A percentile compares a stretch with the other conserved stretches of the same genome.
These are phyloP conservation scores for Papiliotrema flavescens DNA, from an alignment of 1,284 basidiomycete species.

Conservation along the genomic window DNA sequence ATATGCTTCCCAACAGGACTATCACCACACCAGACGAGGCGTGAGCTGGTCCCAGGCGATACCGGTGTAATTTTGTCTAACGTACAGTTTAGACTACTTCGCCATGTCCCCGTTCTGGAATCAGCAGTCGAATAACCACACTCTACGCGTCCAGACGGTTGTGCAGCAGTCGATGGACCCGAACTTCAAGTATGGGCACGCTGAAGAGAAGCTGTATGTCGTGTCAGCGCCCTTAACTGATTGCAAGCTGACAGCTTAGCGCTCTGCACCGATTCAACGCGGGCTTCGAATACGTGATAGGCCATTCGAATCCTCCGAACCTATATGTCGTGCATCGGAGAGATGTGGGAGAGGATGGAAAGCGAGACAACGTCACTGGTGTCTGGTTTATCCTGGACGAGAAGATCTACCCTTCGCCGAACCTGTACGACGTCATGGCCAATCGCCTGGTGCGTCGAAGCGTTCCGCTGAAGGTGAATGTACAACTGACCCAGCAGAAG, in stretches of 20 bases:
- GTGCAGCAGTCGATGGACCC: slow-evolving; percentile 27
- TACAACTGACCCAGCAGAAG: slow-evolving; percentile 9
- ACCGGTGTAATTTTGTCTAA: neutral
- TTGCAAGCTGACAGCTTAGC: slow-evolving; percentile 10
- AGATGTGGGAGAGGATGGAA: slow-evolving; percentile 24
- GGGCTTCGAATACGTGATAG: slow-evolving; percentile 44
- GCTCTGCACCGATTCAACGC: slow-evolving; percentile 31
- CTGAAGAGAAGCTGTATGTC: slow-evolving; percentile 40
- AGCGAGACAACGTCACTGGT: slow-evolving; percentile 26
- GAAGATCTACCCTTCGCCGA: slow-evolving; percentile 41
- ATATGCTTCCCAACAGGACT: neutral
- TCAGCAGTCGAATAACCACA: slow-evolving; percentile 39
- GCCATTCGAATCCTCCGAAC: slow-evolving; percentile 37
- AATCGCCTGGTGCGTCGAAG: slow-evolving; percentile 29
- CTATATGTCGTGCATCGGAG: slow-evolving; percentile 42
- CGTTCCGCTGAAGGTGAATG: no score
- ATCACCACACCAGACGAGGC: slow-evolving; percentile 6
- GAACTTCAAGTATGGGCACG: slow-evolving; percentile 29
- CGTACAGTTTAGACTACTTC: slow-evolving; percentile 44
- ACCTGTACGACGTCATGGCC: slow-evolving; percentile 32
- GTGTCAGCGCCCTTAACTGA: neutral
- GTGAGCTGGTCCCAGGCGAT: neutral
- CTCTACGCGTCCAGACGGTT: slow-evolving; percentile 34
- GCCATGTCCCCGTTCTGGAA: slow-evolving; percentile 46
- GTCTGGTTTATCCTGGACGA: slow-evolving; percentile 42